These are phyloP conservation scores for Coemansia umbellata DNA, from an alignment of 192 early-diverging fungal genomes.

Conservation along the genomic window DNA sequence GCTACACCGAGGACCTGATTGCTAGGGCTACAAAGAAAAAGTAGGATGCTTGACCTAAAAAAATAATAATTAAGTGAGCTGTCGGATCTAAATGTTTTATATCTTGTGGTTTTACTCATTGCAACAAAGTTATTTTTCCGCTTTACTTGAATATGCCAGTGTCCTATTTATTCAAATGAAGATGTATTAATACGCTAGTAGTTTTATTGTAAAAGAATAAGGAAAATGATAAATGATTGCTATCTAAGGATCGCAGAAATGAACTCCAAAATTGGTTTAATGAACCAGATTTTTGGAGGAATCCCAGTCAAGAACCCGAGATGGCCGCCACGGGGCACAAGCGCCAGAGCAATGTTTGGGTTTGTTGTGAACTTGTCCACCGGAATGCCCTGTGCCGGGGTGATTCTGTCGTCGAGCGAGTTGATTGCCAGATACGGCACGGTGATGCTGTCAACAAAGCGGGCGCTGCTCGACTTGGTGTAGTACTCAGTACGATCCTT, in stretches of 20 bases:
- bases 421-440: constrained; percentile 80
- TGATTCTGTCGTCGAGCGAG: constrained; percentile 83
- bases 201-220: background rate
- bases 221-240: background rate
- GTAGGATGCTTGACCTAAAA: too few relatives aligned
- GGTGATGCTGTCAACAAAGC: constrained; percentile 57
- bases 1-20: constrained; percentile 27
- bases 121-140: background rate
- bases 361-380: constrained; percentile 65
- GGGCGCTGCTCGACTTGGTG: constrained; percentile 52
- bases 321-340: constrained; percentile 83
- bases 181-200: too few relatives aligned
- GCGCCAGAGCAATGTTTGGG: constrained; percentile 71
- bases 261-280: constrained; percentile 65
- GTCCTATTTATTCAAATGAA: too few relatives aligned
- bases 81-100: background rate
- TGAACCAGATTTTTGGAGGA: constrained; percentile 54
- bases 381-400: constrained; percentile 63
- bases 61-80: background rate
- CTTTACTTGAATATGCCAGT: too few relatives aligned
- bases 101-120: background rate
- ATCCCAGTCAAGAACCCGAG: constrained; percentile 69
- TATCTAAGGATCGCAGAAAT: constrained; percentile 52
- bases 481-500: constrained; percentile 78
- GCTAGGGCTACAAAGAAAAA: constrained; percentile 8